Evolutionary conservation across 2,329 filamentous ascomycete genomes (phyloP).

Genomic region (Botrytis porri): DNA sequence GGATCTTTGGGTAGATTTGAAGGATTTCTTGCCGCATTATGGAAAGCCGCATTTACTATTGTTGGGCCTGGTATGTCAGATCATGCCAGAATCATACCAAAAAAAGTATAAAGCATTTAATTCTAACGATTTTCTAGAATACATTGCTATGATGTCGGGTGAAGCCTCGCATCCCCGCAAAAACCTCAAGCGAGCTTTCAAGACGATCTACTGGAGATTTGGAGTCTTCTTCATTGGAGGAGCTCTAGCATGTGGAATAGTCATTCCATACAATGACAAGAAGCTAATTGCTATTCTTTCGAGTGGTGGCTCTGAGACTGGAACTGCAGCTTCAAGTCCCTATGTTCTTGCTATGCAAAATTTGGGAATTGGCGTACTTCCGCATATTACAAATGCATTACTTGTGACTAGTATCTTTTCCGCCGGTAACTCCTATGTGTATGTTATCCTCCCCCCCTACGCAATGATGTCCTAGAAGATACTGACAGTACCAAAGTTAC

Average conservation of each 20-base stretch:
- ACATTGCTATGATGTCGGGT: constrained; percentile 66
- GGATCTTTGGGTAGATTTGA: constrained; percentile 67
- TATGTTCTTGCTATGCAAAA: constrained; percentile 61
- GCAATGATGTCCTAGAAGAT: neutral
- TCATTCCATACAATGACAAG: constrained; percentile 62
- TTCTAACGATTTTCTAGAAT: constrained; percentile 35
- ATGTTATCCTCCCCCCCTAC: neutral
- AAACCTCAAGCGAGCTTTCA: constrained; percentile 66
- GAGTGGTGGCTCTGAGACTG: constrained; percentile 46
- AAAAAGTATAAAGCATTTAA: neutral
- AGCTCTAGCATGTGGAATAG: constrained; percentile 62
- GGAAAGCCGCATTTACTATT: constrained; percentile 44
- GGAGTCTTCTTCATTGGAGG: constrained; percentile 69
- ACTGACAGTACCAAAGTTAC: constrained; percentile 41
- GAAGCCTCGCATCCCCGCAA: constrained; percentile 62
- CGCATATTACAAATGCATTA: constrained; percentile 66
- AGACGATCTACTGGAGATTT: constrained; percentile 70
- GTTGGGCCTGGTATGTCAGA: constrained; percentile 40
- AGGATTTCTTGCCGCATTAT: constrained; percentile 58
- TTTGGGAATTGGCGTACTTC: constrained; percentile 61
- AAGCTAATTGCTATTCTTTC: constrained; percentile 44
- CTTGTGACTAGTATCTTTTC: constrained; percentile 62
- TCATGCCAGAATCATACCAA: constrained; percentile 44
- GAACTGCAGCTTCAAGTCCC: constrained; percentile 42
- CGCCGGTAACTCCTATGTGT: constrained; percentile 56